phyloP scores from a whole-genome alignment of 805 yeast genomes.

The Sugiyamaella marilandica region DNA sequence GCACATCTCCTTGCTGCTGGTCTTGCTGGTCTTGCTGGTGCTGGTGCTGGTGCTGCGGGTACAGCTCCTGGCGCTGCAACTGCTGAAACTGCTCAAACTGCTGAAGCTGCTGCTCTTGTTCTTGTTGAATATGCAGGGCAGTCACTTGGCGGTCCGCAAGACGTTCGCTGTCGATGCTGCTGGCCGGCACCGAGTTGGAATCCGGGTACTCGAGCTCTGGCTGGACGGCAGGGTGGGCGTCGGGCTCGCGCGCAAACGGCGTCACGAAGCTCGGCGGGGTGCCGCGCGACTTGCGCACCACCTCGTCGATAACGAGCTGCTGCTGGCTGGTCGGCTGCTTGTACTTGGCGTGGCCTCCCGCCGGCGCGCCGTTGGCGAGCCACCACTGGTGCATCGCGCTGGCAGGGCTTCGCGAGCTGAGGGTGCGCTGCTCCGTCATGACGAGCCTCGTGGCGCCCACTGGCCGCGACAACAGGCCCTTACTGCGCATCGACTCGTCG shows the following conservation, averaged over 20 bases:
- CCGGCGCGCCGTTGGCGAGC: not conserved
- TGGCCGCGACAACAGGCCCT: not conserved
- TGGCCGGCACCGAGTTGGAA: not conserved
- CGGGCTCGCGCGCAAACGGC: not conserved
- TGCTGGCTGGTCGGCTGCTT: not conserved
- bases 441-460: not conserved
- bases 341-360: not conserved
- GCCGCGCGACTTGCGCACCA: not conserved
- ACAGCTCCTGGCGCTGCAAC: not conserved
- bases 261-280: not conserved
- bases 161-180: not conserved
- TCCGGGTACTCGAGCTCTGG: not conserved
- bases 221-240: not conserved
- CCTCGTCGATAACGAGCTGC: not conserved
- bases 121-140: too few species aligned
- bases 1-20: slow-evolving; percentile 11
- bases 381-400: not conserved
- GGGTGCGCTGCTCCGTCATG: not conserved
- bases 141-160: not conserved
- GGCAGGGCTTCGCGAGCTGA: not conserved
- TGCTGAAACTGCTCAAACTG: not conserved
- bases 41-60: too few species aligned
- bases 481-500: not conserved
- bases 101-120: not conserved
- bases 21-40: too few species aligned